These are phyloP conservation scores for Tubosaeta sp. DNA, from an alignment of 768 basidiomycete genomes.

Conservation along the genomic window DNA sequence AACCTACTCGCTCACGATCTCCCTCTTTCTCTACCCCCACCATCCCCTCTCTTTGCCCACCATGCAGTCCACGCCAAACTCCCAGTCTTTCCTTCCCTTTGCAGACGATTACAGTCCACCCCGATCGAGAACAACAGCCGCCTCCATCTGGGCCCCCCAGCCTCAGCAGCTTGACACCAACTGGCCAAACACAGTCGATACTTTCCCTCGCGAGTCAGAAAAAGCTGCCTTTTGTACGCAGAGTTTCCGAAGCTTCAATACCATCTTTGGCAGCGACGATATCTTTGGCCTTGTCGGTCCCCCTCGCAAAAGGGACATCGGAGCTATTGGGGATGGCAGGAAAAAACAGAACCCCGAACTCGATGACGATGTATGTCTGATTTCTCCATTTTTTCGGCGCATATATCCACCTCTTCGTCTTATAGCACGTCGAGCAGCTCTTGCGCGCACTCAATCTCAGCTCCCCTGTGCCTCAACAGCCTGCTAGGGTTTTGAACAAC, in stretches of 20 bases:
- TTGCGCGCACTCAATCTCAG: conserved; percentile 75
- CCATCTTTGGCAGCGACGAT: conserved; percentile 46
- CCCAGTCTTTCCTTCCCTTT: conserved; percentile 31
- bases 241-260: conserved; percentile 20
- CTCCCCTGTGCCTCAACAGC: conserved; percentile 60
- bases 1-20: conserved; percentile 18
- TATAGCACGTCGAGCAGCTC: conserved; percentile 75
- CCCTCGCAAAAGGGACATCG: conserved; percentile 48
- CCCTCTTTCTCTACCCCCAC: conserved; percentile 36
- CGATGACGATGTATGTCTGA: conserved; percentile 41
- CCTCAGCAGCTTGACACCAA: conserved; percentile 61
- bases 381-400: conserved; percentile 17
- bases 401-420: conserved; percentile 28
- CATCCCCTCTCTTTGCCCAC: conserved; percentile 34
- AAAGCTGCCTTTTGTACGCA: conserved; percentile 32
- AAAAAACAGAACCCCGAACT: conserved; percentile 57
- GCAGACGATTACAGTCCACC: conserved; percentile 40
- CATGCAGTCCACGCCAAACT: conserved; percentile 27
- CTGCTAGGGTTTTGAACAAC: conserved; percentile 40
- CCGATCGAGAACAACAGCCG: conserved; percentile 37
- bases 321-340: conserved; percentile 78
- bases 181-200: conserved; percentile 66
- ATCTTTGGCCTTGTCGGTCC: conserved; percentile 46
- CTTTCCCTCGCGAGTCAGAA: conserved; percentile 53
- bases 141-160: conserved; percentile 82